These are phyloP conservation scores for Atalantia buxifolia DNA, from an alignment of 345 rosid species.

Conservation along the genomic window DNA sequence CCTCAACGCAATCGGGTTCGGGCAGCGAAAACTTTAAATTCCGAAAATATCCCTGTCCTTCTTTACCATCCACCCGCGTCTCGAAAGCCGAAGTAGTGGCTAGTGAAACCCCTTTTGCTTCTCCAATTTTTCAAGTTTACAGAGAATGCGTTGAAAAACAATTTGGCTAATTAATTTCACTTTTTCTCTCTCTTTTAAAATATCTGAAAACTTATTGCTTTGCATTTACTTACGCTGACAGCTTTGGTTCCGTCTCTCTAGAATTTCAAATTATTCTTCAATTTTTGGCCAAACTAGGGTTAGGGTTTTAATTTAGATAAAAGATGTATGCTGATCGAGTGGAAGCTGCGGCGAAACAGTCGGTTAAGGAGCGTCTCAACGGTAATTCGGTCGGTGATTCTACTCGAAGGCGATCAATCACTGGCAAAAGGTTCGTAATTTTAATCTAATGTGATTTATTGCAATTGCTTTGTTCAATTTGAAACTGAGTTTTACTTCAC, in stretches of 20 bases:
- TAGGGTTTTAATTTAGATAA: slow-evolving; percentile 41
- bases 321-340: slow-evolving; percentile 94
- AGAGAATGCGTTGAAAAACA: too few species aligned
- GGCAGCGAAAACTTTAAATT: background rate
- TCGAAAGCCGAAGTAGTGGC: too few species aligned
- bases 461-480: background rate
- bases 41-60: background rate
- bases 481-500: background rate
- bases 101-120: background rate
- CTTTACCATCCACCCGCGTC: background rate
- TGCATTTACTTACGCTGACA: background rate
- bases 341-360: slow-evolving; percentile 56
- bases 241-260: background rate
- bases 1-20: background rate
- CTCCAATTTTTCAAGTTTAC: background rate
- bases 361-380: slow-evolving; percentile 77
- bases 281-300: background rate
- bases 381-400: slow-evolving; percentile 51
- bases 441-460: background rate
- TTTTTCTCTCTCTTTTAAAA: background rate
- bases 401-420: slow-evolving; percentile 48
- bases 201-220: background rate
- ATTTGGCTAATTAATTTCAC: background rate
- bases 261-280: background rate
- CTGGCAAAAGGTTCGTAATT: slow-evolving; percentile 73